Percentiles rank a stretch among this genome's conserved stretches.
Evolutionary conservation across 176 grass and related monocot genomes (phyloP).

Genomic region (Oryza meyeriana): DNA sequence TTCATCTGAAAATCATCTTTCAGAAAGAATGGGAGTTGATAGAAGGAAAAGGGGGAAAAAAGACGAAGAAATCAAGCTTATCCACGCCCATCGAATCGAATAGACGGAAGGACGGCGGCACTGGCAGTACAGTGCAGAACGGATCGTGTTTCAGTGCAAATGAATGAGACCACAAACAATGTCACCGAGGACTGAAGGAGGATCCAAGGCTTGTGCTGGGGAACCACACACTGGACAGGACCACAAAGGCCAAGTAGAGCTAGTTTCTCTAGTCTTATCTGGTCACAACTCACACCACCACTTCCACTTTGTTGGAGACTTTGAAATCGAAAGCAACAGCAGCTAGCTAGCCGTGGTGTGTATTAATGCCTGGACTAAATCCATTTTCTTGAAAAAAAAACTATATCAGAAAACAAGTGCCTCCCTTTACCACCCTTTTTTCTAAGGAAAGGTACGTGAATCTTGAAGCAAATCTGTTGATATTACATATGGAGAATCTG

Average conservation of each 20-base stretch:
- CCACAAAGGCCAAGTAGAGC: not conserved
- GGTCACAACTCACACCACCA: not conserved
- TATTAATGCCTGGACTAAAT: not conserved
- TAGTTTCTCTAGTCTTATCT: not conserved
- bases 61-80: not conserved
- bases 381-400: not conserved
- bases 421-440: too few species aligned
- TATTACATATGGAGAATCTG: too few species aligned
- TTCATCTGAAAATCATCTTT: not conserved
- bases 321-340: not conserved
- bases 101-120: not conserved
- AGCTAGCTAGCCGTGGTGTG: not conserved
- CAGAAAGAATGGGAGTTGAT: too few species aligned
- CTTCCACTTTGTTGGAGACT: not conserved
- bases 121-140: not conserved
- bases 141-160: not conserved
- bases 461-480: too few species aligned
- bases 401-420: too few species aligned
- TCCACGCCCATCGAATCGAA: not conserved
- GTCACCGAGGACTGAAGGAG: not conserved
- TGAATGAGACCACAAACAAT: not conserved
- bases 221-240: not conserved
- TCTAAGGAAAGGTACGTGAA: too few species aligned
- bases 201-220: not conserved
- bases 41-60: not conserved